Conservation (phyloP, 176 grass and related monocot genomes). For the Leersia perrieri region DNA sequence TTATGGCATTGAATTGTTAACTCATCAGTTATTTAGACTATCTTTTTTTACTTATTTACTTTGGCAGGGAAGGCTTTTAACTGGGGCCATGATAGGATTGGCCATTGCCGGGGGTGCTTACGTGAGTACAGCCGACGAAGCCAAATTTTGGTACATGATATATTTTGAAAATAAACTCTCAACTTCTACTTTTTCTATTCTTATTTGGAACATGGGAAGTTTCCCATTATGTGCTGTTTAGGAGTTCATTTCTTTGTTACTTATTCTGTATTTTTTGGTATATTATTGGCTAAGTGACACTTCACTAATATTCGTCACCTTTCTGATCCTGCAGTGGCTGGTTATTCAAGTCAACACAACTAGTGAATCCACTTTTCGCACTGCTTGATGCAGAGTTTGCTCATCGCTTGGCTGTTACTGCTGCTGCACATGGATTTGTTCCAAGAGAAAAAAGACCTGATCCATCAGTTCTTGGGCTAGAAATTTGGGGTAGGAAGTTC, state of each 20-base stretch:
- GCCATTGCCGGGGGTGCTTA: constrained; percentile 93
- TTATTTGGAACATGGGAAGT: constrained; percentile 9
- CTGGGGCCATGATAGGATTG: constrained; percentile 76
- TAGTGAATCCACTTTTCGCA: constrained; percentile 80
- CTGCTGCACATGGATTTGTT: constrained; percentile 78
- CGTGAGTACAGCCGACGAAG: constrained; percentile 90
- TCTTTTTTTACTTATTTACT: constrained; percentile 11
- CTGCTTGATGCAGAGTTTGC: constrained; percentile 88
- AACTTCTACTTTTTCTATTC: neutral
- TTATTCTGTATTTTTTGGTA: neutral
- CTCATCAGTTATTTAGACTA: constrained; percentile 1
- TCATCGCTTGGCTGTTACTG: constrained; percentile 74
- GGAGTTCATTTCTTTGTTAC: neutral
- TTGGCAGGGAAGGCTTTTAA: constrained; percentile 82
- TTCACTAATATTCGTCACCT: constrained; percentile 20
- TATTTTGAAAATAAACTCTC: constrained; percentile 8
- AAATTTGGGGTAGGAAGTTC: constrained; percentile 88
- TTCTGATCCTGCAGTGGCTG: constrained; percentile 61
- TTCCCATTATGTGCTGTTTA: neutral
- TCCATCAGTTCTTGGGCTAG: constrained; percentile 68
- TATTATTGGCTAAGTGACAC: neutral
- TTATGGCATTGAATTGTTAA: neutral
- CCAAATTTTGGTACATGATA: constrained; percentile 84
- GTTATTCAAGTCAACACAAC: constrained; percentile 81
- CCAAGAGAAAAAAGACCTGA: constrained; percentile 93